A percentile compares a stretch with the other conserved stretches of the same genome.
These are phyloP conservation scores for Fusarium musae DNA, from an alignment of 2,329 filamentous ascomycete genomes.

Conservation along the genomic window DNA sequence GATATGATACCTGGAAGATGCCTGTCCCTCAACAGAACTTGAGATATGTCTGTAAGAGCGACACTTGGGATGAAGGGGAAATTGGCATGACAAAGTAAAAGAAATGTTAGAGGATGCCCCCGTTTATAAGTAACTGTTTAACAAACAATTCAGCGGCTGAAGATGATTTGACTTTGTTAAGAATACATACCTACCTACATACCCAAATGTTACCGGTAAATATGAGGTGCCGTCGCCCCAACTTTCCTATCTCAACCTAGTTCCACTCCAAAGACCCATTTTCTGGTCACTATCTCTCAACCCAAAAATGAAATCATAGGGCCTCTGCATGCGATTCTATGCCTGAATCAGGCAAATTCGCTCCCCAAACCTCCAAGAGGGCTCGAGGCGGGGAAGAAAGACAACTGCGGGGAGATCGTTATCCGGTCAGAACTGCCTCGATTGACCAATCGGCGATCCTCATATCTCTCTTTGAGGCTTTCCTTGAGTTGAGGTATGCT, in stretches of 20 bases:
- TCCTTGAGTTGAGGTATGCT: background rate
- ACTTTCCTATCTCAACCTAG: conserved; percentile 40
- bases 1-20: background rate
- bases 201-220: background rate
- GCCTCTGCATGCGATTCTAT: conserved; percentile 19
- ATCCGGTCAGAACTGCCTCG: background rate
- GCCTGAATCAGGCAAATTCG: conserved; percentile 24
- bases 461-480: background rate
- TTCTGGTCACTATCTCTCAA: conserved; percentile 1
- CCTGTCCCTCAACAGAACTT: background rate
- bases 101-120: background rate
- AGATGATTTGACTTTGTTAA: background rate
- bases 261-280: conserved; percentile 15
- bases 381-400: conserved; percentile 14
- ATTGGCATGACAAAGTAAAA: background rate
- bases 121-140: background rate
- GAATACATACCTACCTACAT: background rate
- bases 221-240: conserved; percentile 25
- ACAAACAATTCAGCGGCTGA: background rate
- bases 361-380: conserved; percentile 12
- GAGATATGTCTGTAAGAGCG: background rate
- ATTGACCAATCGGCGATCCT: conserved; percentile 19
- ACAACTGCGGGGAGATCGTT: conserved; percentile 19
- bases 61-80: background rate
- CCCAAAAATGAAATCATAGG: background rate